Percentiles rank a stretch among this genome's conserved stretches.
phyloP scores from a whole-genome alignment of 164 flowering plant species.

The Nymphaea colorata region DNA sequence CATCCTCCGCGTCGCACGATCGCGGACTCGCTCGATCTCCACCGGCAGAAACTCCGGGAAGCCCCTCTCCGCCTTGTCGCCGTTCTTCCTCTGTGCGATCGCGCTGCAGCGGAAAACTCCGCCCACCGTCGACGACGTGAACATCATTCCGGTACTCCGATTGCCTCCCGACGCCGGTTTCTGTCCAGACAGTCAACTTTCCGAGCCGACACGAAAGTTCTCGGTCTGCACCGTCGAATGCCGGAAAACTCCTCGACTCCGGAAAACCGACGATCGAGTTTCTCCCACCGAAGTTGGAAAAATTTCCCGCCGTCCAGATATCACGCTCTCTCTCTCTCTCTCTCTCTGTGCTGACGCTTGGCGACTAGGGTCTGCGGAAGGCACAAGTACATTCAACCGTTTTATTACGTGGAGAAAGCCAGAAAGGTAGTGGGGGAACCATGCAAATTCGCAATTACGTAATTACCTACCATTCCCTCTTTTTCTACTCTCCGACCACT shows the following conservation, averaged over 20 bases:
- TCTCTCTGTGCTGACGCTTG: too few species aligned
- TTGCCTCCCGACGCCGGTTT: not conserved
- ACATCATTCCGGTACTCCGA: not conserved
- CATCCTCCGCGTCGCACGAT: slow-evolving; percentile 54
- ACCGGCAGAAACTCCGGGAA: slow-evolving; percentile 82
- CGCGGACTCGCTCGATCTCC: slow-evolving; percentile 53
- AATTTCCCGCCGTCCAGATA: too few species aligned
- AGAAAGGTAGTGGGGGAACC: too few species aligned
- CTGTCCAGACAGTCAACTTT: too few species aligned
- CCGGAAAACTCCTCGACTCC: not conserved
- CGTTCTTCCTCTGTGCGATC: not conserved
- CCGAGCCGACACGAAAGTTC: not conserved
- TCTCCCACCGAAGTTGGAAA: not conserved
- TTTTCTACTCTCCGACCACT: too few species aligned
- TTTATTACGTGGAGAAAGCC: too few species aligned
- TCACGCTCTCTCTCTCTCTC: too few species aligned
- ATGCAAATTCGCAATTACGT: too few species aligned
- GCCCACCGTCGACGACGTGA: not conserved
- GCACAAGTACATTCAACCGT: too few species aligned
- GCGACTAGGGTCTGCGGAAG: too few species aligned
- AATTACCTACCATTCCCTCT: too few species aligned
- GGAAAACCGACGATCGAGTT: not conserved
- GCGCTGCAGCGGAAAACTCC: not conserved
- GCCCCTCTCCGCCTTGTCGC: slow-evolving; percentile 4
- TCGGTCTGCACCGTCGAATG: not conserved